Base-by-base conservation (phyloP, 805 yeast species). In the Candida nanaspora region DNA sequence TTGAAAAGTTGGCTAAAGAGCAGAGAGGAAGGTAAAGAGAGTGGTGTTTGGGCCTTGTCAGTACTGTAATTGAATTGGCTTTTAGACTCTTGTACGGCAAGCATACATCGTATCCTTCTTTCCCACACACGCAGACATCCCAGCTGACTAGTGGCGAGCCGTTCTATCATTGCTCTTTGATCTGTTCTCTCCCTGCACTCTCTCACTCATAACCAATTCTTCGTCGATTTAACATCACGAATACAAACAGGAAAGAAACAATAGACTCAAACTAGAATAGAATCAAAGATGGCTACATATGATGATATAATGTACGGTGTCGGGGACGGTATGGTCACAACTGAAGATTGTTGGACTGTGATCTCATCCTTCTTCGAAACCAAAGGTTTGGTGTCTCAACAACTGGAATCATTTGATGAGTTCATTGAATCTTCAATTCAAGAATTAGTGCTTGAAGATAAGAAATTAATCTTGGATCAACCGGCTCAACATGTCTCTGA, bases 321-420 rank as follows among this genome's bases (percentile, higher is more conserved):
- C 33, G 54, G 49, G 35, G 89, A 82, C 51, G 81, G 74, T 48
- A 76, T 82, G 56, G 86, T 93, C 67, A 88, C 98, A 26, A 86
- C 96, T 23, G 98, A 93, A 69, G 98, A 93, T 72, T 93, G 98
- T 66, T 93, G 99, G 99, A 82, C 95, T 26, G 98, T 93, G 47
- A 93, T 93, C 51, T 84, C 96, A 23, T 78, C 98, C 15, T 93
- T 93, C 65, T 93, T 93, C 73, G 87, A 84, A 66, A 94, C 89
- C 58, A 91, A 89, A 60, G 98, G 98, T 45, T 74, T 93, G 51
- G 99, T 93, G 23, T 88, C 98, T 20, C 98, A 93, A 68, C 99
- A 93, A 71, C 73, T 93, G 57, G 98, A 93, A 59, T 94, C 98
- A 16, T 93, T 94, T 61, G 96, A 93, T 68, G 98, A 93, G 69